Evolutionary conservation across 192 early-diverging fungal species (phyloP).

Genomic region (Borealophlyctis nickersoniae): DNA sequence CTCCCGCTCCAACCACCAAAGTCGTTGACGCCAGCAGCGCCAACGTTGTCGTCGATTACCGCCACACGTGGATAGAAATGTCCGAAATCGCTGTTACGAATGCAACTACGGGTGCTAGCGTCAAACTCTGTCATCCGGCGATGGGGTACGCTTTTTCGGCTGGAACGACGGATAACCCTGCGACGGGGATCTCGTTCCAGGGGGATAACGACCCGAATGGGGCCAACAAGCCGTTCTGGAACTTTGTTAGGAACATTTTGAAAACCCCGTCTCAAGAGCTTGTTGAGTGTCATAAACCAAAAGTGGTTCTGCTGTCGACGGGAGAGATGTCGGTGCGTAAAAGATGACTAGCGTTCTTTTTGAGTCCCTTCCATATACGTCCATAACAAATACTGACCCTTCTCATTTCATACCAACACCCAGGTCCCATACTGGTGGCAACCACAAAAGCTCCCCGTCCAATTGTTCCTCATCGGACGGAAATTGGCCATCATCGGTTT

Average conservation of each 20-base stretch:
- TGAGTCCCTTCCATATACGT: too few relatives aligned
- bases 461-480: conserved; percentile 42
- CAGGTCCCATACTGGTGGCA: conserved; percentile 48
- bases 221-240: conserved; percentile 31
- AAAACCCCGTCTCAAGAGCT: conserved; percentile 30
- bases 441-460: conserved; percentile 46
- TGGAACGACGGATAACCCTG: conserved; percentile 50
- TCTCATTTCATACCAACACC: not conserved
- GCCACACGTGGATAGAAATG: conserved; percentile 45
- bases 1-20: not conserved
- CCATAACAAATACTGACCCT: too few relatives aligned
- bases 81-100: conserved; percentile 21
- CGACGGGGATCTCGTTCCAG: conserved; percentile 17
- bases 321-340: conserved; percentile 41
- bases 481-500: conserved; percentile 50
- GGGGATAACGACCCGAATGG: conserved; percentile 30
- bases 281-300: conserved; percentile 51
- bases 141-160: conserved; percentile 53
- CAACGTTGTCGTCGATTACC: conserved; percentile 27
- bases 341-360: not conserved
- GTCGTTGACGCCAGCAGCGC: not conserved
- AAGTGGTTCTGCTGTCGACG: conserved; percentile 54
- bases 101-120: too few relatives aligned
- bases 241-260: conserved; percentile 21
- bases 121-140: conserved; percentile 28